Evolutionary conservation across 352 stramenopile genomes (phyloP).

Genomic region (Globisporangium emineosum): DNA sequence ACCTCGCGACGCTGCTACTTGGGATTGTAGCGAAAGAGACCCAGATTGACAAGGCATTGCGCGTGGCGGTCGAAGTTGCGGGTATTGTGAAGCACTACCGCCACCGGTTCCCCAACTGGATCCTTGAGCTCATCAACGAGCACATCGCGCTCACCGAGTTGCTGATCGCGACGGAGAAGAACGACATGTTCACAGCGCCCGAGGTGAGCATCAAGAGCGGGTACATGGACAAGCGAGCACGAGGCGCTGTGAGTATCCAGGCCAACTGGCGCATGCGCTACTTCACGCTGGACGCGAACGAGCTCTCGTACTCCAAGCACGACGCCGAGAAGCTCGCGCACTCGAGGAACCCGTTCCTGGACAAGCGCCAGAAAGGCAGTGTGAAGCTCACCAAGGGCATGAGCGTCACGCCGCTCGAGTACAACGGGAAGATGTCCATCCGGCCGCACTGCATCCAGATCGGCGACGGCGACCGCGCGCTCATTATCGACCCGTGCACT

Average conservation of each 20-base stretch:
- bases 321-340: constrained; percentile 43
- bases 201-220: constrained; percentile 27
- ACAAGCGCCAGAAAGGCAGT: constrained; percentile 43
- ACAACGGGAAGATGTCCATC: constrained; percentile 60
- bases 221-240: constrained; percentile 60
- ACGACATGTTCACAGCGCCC: constrained; percentile 43
- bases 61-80: constrained; percentile 46
- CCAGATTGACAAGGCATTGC: constrained; percentile 28
- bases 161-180: constrained; percentile 50
- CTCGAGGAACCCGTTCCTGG: constrained; percentile 58
- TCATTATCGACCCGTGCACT: constrained; percentile 67
- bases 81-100: constrained; percentile 46
- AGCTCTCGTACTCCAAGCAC: constrained; percentile 67
- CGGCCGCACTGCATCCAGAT: constrained; percentile 67
- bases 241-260: constrained; percentile 46
- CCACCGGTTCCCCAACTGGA: constrained; percentile 47
- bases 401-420: constrained; percentile 42
- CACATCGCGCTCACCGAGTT: constrained; percentile 53
- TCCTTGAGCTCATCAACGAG: constrained; percentile 54
- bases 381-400: constrained; percentile 36
- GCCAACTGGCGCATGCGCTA: constrained; percentile 76
- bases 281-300: constrained; percentile 38
- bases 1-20: constrained; percentile 54
- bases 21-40: constrained; percentile 48
- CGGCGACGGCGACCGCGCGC: constrained; percentile 37